These are phyloP conservation scores for Agrocybe praecox DNA, from an alignment of 768 basidiomycete genomes.

Conservation along the genomic window DNA sequence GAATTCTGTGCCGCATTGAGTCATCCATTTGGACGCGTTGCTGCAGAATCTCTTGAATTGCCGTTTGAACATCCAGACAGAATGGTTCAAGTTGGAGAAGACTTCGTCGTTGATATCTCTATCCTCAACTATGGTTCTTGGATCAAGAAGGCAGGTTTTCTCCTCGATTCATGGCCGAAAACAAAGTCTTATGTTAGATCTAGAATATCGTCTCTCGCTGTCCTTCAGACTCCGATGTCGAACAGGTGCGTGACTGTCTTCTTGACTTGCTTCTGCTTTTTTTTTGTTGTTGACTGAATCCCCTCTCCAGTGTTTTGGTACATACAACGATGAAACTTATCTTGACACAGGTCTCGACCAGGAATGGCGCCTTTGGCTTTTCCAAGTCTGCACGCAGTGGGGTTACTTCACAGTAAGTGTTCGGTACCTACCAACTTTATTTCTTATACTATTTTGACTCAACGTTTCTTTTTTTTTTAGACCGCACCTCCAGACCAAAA, in stretches of 20 bases:
- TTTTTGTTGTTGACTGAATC: background rate
- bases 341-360: conserved; percentile 62
- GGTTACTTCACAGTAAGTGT: conserved; percentile 81
- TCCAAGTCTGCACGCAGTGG: conserved; percentile 96
- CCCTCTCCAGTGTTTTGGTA: conserved; percentile 77
- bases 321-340: conserved; percentile 70
- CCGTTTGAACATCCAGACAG: conserved; percentile 54
- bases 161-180: background rate
- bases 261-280: background rate
- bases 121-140: conserved; percentile 77
- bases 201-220: conserved; percentile 51
- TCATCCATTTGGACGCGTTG: conserved; percentile 39
- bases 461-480: conserved; percentile 32
- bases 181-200: background rate
- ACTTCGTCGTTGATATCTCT: conserved; percentile 57
- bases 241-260: conserved; percentile 34
- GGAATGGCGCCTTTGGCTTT: conserved; percentile 86
- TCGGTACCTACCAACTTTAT: background rate
- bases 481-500: conserved; percentile 72
- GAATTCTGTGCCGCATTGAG: conserved; percentile 65
- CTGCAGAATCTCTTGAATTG: conserved; percentile 31
- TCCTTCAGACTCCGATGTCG: conserved; percentile 39
- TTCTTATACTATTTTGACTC: background rate
- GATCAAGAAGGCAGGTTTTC: conserved; percentile 60
- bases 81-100: conserved; percentile 47